Evolutionary conservation across 2,329 filamentous ascomycete species (phyloP).

Genomic region (Dactylellina parvicollis): DNA sequence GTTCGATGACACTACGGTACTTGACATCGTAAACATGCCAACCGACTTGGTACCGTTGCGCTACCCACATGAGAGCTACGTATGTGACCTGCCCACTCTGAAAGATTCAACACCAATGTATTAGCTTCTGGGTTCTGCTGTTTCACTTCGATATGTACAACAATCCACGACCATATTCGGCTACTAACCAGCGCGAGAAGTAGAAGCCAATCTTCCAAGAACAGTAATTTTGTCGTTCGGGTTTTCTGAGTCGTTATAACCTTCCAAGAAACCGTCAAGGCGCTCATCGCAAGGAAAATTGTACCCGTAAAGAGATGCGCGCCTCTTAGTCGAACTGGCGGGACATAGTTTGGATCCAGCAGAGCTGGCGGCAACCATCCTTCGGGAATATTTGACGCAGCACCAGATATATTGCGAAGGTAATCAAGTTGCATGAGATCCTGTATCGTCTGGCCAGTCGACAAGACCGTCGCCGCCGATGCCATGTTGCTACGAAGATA

Average conservation of each 20-base stretch:
- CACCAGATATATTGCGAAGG: conserved; percentile 17
- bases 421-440: conserved; percentile 28
- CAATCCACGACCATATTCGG: too few species aligned
- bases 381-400: background rate
- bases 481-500: conserved; percentile 28
- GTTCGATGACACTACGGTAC: conserved; percentile 25
- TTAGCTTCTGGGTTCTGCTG: too few species aligned
- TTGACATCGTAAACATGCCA: conserved; percentile 46
- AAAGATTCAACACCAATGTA: background rate
- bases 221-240: conserved; percentile 26
- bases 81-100: conserved; percentile 30
- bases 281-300: conserved; percentile 23
- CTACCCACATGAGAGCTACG: conserved; percentile 15
- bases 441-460: conserved; percentile 47
- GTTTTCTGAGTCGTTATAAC: conserved; percentile 46
- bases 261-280: conserved; percentile 34
- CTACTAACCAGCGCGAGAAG: conserved; percentile 36
- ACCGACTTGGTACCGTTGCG: conserved; percentile 25
- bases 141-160: too few species aligned
- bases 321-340: conserved; percentile 28
- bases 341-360: conserved; percentile 40
- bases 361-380: conserved; percentile 45
- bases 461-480: conserved; percentile 23
- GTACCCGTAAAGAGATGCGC: conserved; percentile 29
- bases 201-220: conserved; percentile 50